Evolutionary conservation across 148 eudicot genomes (phyloP), one percentile per base, ranked within the genome.

Genomic region (Rheum nobile): DNA sequence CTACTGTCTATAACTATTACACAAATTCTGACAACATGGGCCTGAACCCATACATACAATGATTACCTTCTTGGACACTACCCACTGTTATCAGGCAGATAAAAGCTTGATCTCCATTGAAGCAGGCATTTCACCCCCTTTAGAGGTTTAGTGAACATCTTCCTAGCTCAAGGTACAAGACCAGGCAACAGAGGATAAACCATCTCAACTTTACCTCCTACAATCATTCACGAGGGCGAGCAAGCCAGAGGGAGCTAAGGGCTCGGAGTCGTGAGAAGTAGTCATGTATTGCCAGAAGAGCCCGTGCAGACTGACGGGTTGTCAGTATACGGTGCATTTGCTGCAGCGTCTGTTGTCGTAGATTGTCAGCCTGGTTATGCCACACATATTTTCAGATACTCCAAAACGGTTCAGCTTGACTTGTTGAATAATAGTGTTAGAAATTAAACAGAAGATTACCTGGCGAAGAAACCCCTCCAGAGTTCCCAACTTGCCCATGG

Each of bases 401-500:
- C 35, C 11, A 61, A 28, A 6, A 63, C 9, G 70, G 6, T 29
- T 28, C 8, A 29, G 2, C 26, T 65, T 29, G 19, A 2, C 31
- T 61, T 26, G 68, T 61, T 26, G 19, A 26, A 14, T 61, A 8
- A 24, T 22, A 24, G 4, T 29, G 14, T 12, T 22, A 0, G 5
- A 1, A 65, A 65, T 4, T 1, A 12, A 29, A 14, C 0, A 28
- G 17, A 72, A 76, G 42, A 35, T 38, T 81, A 91, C 98, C 98
- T 94, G 98, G 75, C 93, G 91, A n/a, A 91, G 86, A 75, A 94
- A 94, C 42, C 96, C 91, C 79, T 94, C 97, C 1, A 94, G 93
- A 72, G 98, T 88, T 71, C 98, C 98, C 71, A 94, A 79, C 83
- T 94, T 94, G 34, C 98, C 98, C 98, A 94, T 94, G 38, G 98